These are phyloP conservation scores for Penicillium brasilianum DNA, from an alignment of 2,329 filamentous ascomycete genomes.

Conservation along the genomic window DNA sequence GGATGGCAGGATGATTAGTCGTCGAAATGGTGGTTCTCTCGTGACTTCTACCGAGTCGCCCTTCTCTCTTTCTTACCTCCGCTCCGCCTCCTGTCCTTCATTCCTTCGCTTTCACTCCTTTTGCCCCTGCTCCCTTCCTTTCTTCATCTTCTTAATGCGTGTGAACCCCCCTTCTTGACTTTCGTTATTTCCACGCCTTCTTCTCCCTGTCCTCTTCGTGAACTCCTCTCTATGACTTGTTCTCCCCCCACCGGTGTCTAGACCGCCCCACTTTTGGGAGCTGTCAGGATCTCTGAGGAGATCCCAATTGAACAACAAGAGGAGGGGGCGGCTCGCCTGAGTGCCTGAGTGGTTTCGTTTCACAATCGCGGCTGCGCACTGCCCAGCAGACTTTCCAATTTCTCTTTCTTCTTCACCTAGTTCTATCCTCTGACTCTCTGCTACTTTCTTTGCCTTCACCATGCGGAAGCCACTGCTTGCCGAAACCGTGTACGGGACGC, in stretches of 20 bases:
- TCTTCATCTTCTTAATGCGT: constrained; percentile 5
- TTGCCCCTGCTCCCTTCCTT: constrained; percentile 10
- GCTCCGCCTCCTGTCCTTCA: neutral
- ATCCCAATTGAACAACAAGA: neutral
- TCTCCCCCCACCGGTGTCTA: constrained; percentile 11
- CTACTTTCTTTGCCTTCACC: constrained; percentile 28
- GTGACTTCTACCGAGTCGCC: neutral
- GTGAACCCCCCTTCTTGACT: constrained; percentile 1
- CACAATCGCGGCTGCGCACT: constrained; percentile 12
- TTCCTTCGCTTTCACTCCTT: constrained; percentile 11
- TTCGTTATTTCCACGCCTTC: constrained; percentile 4
- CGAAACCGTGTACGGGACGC: constrained; percentile 62
- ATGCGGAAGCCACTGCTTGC: constrained; percentile 67
- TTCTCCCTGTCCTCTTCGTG: neutral
- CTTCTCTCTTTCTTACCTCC: neutral
- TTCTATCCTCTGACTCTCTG: constrained; percentile 6
- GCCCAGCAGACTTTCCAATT: constrained; percentile 8
- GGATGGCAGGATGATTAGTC: too few relatives aligned
- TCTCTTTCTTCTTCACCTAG: constrained; percentile 2
- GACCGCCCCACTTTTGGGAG: constrained; percentile 17
- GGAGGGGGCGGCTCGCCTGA: constrained; percentile 11
- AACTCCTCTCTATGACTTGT: neutral
- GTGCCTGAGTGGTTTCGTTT: constrained; percentile 10
- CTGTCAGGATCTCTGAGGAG: neutral
- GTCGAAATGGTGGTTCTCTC: neutral